Percentiles rank a stretch among this genome's conserved stretches.
phyloP scores from a whole-genome alignment of 2,329 filamentous ascomycete genomes.

The Pseudogymnoascus sp. region DNA sequence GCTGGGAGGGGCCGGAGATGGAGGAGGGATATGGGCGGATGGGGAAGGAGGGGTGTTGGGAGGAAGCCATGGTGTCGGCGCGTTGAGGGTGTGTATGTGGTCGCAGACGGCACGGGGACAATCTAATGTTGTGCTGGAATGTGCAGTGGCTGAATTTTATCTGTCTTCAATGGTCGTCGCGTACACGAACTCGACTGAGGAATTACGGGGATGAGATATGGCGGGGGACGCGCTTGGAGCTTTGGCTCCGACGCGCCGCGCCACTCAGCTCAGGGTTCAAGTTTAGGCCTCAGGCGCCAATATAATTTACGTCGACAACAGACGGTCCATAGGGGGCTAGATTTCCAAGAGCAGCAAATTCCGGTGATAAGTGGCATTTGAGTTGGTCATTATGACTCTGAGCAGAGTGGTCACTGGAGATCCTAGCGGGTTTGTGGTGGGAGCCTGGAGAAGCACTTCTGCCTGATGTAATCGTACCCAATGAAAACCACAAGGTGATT shows the following conservation, averaged over 20 bases:
- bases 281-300: background rate
- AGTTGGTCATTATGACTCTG: background rate
- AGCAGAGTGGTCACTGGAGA: background rate
- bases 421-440: background rate
- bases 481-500: background rate
- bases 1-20: constrained; percentile 38
- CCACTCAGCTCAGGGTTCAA: background rate
- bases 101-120: background rate
- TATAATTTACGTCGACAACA: background rate
- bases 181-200: background rate
- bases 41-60: constrained; percentile 46
- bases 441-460: background rate
- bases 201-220: background rate
- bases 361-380: background rate
- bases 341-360: background rate
- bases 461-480: background rate
- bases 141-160: background rate
- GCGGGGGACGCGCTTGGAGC: constrained; percentile 2
- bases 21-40: constrained; percentile 28
- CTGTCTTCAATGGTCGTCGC: background rate
- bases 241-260: constrained; percentile 4
- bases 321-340: background rate
- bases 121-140: background rate
- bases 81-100: background rate
- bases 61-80: constrained; percentile 34